These are phyloP conservation scores for Colletotrichum magnum DNA, from an alignment of 2,329 filamentous ascomycete genomes.

Conservation along the genomic window DNA sequence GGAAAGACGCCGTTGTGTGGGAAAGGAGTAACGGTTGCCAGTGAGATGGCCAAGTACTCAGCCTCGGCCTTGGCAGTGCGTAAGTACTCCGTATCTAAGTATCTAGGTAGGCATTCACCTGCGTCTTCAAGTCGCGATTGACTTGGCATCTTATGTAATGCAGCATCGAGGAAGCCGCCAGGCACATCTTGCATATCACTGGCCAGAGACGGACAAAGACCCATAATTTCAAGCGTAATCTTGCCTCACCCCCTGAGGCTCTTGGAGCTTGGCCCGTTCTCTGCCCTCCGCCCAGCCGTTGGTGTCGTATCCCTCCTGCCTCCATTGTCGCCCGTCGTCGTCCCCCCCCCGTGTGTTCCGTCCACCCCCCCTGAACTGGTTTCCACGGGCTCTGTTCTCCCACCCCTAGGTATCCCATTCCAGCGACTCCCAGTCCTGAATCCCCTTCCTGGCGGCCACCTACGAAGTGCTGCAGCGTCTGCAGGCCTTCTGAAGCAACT, in stretches of 20 bases:
- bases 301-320: not conserved
- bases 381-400: not conserved
- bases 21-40: not conserved
- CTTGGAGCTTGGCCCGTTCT: constrained; percentile 34
- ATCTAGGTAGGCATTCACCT: too few relatives aligned
- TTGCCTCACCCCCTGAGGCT: constrained; percentile 33
- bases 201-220: not conserved
- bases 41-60: not conserved
- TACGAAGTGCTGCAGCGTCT: too few relatives aligned
- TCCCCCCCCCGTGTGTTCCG: not conserved
- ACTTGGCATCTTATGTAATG: too few relatives aligned
- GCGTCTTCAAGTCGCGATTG: too few relatives aligned
- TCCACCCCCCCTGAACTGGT: not conserved
- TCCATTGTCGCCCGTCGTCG: constrained; percentile 7
- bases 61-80: not conserved
- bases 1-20: too few relatives aligned
- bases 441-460: too few relatives aligned
- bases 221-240: constrained; percentile 25
- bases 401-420: constrained; percentile 3
- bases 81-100: too few relatives aligned
- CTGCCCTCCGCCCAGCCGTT: constrained; percentile 25
- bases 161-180: constrained; percentile 13
- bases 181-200: constrained; percentile 13
- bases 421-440: not conserved
- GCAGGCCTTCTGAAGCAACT: too few relatives aligned